Conservation (phyloP, 805 yeast genomes). For the Cyberlindnera petersonii region DNA sequence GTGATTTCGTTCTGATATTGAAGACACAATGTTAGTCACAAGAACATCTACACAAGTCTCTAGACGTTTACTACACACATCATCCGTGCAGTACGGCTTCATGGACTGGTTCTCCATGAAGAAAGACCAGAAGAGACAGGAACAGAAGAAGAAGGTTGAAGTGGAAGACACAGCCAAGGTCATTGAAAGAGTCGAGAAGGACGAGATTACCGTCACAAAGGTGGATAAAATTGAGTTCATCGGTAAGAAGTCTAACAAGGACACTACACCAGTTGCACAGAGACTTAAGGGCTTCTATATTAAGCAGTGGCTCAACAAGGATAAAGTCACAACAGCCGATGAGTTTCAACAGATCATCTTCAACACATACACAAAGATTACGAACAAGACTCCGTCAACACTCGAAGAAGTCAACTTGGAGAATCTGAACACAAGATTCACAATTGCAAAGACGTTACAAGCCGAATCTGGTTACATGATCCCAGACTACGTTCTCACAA, state of each 20-base stretch:
- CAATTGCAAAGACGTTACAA: constrained; percentile 33
- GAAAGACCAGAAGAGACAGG: constrained; percentile 24
- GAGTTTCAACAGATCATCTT: constrained; percentile 27
- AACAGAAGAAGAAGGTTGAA: constrained; percentile 20
- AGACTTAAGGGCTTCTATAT: constrained; percentile 28
- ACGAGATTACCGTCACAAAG: constrained; percentile 21
- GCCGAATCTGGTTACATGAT: constrained; percentile 34
- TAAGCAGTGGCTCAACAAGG: constrained; percentile 32
- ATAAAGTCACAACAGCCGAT: constrained; percentile 26
- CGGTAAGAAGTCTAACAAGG: constrained; percentile 19
- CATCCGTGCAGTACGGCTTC: constrained; percentile 28
- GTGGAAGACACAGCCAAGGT: constrained; percentile 28
- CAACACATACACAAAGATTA: constrained; percentile 17
- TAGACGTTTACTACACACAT: constrained; percentile 27
- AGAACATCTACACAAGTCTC: constrained; percentile 6
- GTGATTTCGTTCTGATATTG: background rate
- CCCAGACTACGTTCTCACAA: constrained; percentile 36
- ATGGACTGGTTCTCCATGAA: constrained; percentile 39
- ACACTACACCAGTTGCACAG: constrained; percentile 10
- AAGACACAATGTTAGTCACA: constrained; percentile 6
- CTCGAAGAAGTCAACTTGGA: constrained; percentile 21
- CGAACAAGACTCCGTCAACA: constrained; percentile 2
- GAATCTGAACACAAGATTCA: constrained; percentile 33
- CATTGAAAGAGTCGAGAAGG: constrained; percentile 35
- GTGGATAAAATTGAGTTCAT: constrained; percentile 27